phyloP scores from a whole-genome alignment of 1,139 yeast genomes.

The Debaryomycetaceae sp. region DNA sequence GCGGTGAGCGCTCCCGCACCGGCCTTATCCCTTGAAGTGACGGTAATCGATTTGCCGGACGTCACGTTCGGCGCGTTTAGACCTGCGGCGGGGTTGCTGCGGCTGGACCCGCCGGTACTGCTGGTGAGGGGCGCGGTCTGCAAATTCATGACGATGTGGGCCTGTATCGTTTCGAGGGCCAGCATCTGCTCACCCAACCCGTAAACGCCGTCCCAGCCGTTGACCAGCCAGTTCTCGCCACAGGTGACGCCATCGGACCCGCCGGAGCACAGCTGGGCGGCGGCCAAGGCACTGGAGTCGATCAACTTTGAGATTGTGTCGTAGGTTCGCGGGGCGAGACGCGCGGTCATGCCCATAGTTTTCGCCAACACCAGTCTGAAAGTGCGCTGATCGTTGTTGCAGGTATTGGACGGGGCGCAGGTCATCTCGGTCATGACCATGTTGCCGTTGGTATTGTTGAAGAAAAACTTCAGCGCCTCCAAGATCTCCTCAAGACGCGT shows the following conservation, averaged over 20 bases:
- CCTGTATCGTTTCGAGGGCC: slow-evolving; percentile 71
- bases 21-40: slow-evolving; percentile 31
- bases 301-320: slow-evolving; percentile 39
- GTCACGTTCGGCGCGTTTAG: slow-evolving; percentile 10
- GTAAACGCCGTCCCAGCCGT: slow-evolving; percentile 66
- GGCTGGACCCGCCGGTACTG: slow-evolving; percentile 48
- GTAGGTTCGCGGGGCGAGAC: slow-evolving; percentile 54
- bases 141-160: slow-evolving; percentile 37
- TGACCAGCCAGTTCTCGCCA: slow-evolving; percentile 66
- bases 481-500: slow-evolving; percentile 44
- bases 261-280: slow-evolving; percentile 76
- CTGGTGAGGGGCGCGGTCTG: slow-evolving; percentile 51
- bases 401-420: slow-evolving; percentile 40
- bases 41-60: slow-evolving; percentile 19
- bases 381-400: slow-evolving; percentile 85
- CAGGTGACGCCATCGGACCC: slow-evolving; percentile 87
- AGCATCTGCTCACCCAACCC: slow-evolving; percentile 95
- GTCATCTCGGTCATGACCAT: slow-evolving; percentile 70
- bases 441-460: slow-evolving; percentile 22
- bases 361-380: slow-evolving; percentile 78
- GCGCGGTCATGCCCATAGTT: slow-evolving; percentile 65
- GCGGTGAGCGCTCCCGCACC: slow-evolving; percentile 41
- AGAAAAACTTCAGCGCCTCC: slow-evolving; percentile 47
- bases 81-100: slow-evolving; percentile 39
- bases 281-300: slow-evolving; percentile 60